These are phyloP conservation scores for Calonectria montana DNA, from an alignment of 2,329 filamentous ascomycete genomes.

Conservation along the genomic window DNA sequence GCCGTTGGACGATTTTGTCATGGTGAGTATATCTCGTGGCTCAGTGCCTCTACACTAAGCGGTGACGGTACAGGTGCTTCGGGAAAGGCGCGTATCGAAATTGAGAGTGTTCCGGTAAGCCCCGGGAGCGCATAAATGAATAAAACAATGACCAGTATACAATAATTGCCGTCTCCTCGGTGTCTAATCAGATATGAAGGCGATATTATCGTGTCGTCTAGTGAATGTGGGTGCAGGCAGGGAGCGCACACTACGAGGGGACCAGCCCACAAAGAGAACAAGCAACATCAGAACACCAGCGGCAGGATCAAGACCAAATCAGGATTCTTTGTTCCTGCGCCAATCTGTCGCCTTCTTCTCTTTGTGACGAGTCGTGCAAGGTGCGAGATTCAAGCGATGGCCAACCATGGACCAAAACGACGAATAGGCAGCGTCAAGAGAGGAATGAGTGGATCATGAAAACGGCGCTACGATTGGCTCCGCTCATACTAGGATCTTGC, in stretches of 20 bases:
- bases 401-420: not conserved
- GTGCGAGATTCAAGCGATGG: not conserved
- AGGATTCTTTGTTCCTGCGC: not conserved
- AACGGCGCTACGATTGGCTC: conserved; percentile 11
- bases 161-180: not conserved
- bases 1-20: conserved; percentile 33
- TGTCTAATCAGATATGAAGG: not conserved
- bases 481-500: not conserved
- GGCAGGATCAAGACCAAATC: not conserved
- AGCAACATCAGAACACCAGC: not conserved
- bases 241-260: not conserved
- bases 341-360: not conserved
- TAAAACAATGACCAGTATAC: not conserved
- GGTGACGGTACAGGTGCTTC: not conserved
- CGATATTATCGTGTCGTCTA: not conserved
- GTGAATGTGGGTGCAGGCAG: not conserved
- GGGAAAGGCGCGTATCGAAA: not conserved
- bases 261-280: conserved; percentile 8
- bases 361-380: not conserved
- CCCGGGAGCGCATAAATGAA: not conserved
- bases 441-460: not conserved
- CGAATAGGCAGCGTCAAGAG: not conserved
- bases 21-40: conserved; percentile 6
- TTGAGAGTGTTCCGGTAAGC: not conserved
- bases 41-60: not conserved